phyloP scores from a whole-genome alignment of 768 basidiomycete genomes.

The Tylopilus felleus region DNA sequence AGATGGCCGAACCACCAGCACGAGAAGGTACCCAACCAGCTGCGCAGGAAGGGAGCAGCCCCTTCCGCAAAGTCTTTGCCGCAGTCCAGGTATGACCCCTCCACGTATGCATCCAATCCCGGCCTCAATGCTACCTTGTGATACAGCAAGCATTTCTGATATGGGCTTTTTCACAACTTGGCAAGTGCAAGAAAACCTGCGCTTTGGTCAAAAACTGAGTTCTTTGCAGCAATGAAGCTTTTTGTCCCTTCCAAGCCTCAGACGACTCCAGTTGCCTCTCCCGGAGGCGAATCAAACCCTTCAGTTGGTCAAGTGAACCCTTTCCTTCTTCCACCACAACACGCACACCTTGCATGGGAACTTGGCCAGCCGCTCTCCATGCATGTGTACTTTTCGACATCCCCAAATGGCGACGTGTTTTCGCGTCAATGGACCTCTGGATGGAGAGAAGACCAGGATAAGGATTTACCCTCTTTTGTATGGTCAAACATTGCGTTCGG shows the following conservation, averaged over 20 bases:
- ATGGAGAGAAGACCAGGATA: conserved; percentile 46
- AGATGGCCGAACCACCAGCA: conserved; percentile 25
- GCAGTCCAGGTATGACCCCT: conserved; percentile 41
- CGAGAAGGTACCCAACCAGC: conserved; percentile 19
- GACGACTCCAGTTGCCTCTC: conserved; percentile 27
- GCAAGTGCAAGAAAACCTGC: conserved; percentile 34
- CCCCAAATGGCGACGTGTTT: conserved; percentile 60
- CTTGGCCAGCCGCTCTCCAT: conserved; percentile 61
- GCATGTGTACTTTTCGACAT: conserved; percentile 72
- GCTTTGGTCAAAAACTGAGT: not conserved
- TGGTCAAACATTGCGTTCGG: conserved; percentile 81
- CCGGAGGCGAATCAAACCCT: conserved; percentile 18
- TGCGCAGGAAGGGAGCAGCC: conserved; percentile 33
- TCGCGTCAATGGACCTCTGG: conserved; percentile 48
- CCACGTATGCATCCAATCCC: conserved; percentile 1
- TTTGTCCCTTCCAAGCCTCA: conserved; percentile 36
- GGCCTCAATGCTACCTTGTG: conserved; percentile 5
- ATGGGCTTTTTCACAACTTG: conserved; percentile 63
- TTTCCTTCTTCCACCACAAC: conserved; percentile 49
- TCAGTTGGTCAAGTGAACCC: conserved; percentile 40
- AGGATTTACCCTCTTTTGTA: conserved; percentile 59
- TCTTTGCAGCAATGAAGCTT: conserved; percentile 42
- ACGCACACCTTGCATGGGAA: conserved; percentile 56
- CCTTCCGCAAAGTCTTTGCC: conserved; percentile 35
- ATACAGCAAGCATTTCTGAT: conserved; percentile 65